phyloP scores from a whole-genome alignment of 1,284 basidiomycete genomes.

The Acaromyces ingoldii region DNA sequence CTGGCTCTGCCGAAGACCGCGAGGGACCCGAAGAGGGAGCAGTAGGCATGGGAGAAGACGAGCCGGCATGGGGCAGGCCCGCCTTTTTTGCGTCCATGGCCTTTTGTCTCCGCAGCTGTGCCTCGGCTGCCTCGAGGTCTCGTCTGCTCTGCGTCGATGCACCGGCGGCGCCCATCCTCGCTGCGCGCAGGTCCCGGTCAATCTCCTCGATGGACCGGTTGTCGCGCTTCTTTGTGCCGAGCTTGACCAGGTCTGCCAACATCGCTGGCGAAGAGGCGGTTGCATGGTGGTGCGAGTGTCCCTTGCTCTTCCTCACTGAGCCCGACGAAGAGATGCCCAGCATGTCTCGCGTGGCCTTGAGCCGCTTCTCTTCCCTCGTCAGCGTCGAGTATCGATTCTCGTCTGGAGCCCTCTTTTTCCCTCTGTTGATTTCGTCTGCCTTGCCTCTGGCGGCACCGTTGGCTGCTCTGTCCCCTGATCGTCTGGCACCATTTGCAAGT shows the following conservation, averaged over 20 bases:
- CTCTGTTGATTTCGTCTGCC: too few species aligned
- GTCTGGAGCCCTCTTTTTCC: too few species aligned
- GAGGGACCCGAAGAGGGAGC: constrained; percentile 2
- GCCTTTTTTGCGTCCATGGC: constrained; percentile 34
- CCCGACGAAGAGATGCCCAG: constrained; percentile 18
- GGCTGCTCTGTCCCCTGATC: too few species aligned
- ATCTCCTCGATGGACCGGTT: constrained; percentile 36
- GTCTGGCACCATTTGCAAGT: too few species aligned
- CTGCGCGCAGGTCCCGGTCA: constrained; percentile 25
- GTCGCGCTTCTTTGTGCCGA: constrained; percentile 28
- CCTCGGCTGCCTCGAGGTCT: constrained; percentile 18
- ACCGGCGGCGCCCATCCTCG: constrained; percentile 16
- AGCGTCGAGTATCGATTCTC: constrained; percentile 7
- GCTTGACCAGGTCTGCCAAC: constrained; percentile 14
- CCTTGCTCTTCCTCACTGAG: background rate
- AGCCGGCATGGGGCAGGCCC: too few species aligned
- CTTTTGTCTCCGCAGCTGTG: constrained; percentile 19
- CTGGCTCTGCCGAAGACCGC: constrained; percentile 7
- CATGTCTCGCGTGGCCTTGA: constrained; percentile 19
- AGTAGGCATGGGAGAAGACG: too few species aligned
- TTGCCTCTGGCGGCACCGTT: too few species aligned
- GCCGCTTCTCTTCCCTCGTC: constrained; percentile 35
- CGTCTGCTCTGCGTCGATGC: background rate
- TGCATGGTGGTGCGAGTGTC: constrained; percentile 2
- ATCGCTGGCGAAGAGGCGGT: constrained; percentile 11